Conservation (phyloP, 2,329 filamentous ascomycete species). For the Colletotrichum lentis region DNA sequence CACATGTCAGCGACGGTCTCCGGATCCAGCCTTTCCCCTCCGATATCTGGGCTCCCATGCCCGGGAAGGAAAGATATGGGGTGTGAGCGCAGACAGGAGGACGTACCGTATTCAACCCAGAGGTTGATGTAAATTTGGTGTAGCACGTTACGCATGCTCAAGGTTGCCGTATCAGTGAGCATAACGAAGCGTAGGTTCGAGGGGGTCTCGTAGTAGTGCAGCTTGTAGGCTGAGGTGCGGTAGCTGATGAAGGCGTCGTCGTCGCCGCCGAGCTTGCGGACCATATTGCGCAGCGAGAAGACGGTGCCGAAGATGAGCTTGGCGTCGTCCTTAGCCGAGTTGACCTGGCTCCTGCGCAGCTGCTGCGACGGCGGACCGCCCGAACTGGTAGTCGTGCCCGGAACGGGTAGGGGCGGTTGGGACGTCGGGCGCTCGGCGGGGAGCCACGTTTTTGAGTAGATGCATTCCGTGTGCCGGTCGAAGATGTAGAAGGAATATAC, state of each 20-base stretch:
- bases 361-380: slow-evolving; percentile 31
- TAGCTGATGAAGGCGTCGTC: slow-evolving; percentile 96
- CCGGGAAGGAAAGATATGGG: no score
- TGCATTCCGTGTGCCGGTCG: slow-evolving; percentile 97
- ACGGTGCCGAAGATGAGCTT: slow-evolving; percentile 98
- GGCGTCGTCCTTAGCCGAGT: slow-evolving; percentile 75
- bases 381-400: slow-evolving; percentile 35
- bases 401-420: slow-evolving; percentile 55
- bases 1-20: slow-evolving; percentile 37
- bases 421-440: slow-evolving; percentile 52
- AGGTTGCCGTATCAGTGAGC: slow-evolving; percentile 87
- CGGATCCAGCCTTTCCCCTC: no score
- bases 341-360: slow-evolving; percentile 17
- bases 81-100: no score
- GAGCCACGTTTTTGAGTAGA: slow-evolving; percentile 91
- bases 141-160: slow-evolving; percentile 91
- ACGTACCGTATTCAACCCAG: slow-evolving; percentile 90
- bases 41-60: no score
- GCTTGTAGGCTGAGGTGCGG: slow-evolving; percentile 93
- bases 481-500: slow-evolving; percentile 99
- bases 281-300: slow-evolving; percentile 96
- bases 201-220: slow-evolving; percentile 98
- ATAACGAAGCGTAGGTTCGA: slow-evolving; percentile 96
- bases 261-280: slow-evolving; percentile 89
- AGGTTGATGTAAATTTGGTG: slow-evolving; percentile 99